Conservation (phyloP, 768 basidiomycete genomes). For the Rhodotorula toruloides region DNA sequence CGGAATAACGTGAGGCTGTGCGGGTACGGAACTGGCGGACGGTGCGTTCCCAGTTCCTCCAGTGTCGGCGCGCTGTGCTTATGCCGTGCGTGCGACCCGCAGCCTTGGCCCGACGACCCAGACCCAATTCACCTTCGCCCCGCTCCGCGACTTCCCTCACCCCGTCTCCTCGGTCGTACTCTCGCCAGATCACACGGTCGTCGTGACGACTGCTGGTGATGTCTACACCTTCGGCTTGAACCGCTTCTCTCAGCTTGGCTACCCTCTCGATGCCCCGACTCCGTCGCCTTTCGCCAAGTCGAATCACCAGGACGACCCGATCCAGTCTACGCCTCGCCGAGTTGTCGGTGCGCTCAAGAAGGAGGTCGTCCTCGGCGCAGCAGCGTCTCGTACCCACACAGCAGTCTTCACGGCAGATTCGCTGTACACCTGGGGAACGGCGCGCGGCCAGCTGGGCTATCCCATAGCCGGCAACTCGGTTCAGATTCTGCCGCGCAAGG, state of each 20-base stretch:
- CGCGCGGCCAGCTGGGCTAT: slow-evolving; percentile 80
- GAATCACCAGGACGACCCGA: slow-evolving; percentile 60
- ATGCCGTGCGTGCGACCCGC: neutral
- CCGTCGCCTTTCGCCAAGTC: slow-evolving; percentile 32
- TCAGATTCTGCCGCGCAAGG: slow-evolving; percentile 54
- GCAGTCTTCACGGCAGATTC: slow-evolving; percentile 63
- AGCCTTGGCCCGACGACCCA: slow-evolving; percentile 72
- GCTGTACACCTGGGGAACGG: slow-evolving; percentile 72
- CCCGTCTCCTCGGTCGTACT: slow-evolving; percentile 64
- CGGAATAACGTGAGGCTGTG: slow-evolving; percentile 73
- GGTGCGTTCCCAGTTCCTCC: slow-evolving; percentile 51
- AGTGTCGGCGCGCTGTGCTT: neutral
- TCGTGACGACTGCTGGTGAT: slow-evolving; percentile 71
- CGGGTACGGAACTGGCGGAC: slow-evolving; percentile 82
- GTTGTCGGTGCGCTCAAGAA: slow-evolving; percentile 70
- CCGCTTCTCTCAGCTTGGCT: slow-evolving; percentile 82
- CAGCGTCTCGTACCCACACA: slow-evolving; percentile 78
- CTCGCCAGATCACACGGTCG: slow-evolving; percentile 92
- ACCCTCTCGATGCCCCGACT: slow-evolving; percentile 59
- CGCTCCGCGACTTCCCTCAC: slow-evolving; percentile 57
- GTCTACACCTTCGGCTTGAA: slow-evolving; percentile 84
- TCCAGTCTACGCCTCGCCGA: slow-evolving; percentile 70
- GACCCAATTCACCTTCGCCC: slow-evolving; percentile 68
- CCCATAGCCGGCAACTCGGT: slow-evolving; percentile 38
- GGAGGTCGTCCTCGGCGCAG: slow-evolving; percentile 70